Conservation (phyloP, 305 asterid genomes). For the Plantago coronopus region DNA sequence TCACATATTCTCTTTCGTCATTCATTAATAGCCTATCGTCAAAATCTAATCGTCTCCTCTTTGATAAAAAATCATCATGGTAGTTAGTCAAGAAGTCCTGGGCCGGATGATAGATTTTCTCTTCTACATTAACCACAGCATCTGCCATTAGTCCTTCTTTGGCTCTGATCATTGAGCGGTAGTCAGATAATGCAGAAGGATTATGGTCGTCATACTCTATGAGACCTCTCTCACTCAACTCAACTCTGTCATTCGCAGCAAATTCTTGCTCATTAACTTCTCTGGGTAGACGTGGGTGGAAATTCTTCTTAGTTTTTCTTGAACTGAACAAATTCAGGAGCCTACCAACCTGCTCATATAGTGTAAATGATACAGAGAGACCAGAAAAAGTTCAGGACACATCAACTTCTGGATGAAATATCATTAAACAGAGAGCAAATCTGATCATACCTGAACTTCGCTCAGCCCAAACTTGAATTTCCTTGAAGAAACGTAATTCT, state of each 20-base stretch:
- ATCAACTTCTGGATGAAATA: slow-evolving; percentile 14
- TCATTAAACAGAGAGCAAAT: slow-evolving; percentile 13
- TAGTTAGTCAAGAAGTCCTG: slow-evolving; percentile 19
- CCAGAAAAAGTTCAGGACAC: slow-evolving; percentile 21
- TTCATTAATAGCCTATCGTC: slow-evolving; percentile 26
- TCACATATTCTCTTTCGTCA: slow-evolving; percentile 28
- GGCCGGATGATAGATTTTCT: slow-evolving; percentile 22
- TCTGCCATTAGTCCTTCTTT: slow-evolving; percentile 28
- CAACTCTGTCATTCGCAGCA: slow-evolving; percentile 27
- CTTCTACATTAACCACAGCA: slow-evolving; percentile 30
- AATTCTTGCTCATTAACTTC: slow-evolving; percentile 30
- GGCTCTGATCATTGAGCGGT: slow-evolving; percentile 27
- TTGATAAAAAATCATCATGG: slow-evolving; percentile 28
- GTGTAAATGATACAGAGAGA: slow-evolving; percentile 18
- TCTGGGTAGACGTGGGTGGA: slow-evolving; percentile 26
- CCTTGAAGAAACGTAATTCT: slow-evolving; percentile 61
- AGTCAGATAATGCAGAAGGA: slow-evolving; percentile 24
- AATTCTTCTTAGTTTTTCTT: slow-evolving; percentile 38
- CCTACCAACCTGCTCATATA: slow-evolving; percentile 46
- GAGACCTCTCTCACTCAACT: slow-evolving; percentile 26
- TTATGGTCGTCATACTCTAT: slow-evolving; percentile 22
- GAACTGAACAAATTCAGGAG: slow-evolving; percentile 58
- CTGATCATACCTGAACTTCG: slow-evolving; percentile 55
- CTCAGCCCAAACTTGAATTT: slow-evolving; percentile 69
- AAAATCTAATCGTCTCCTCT: slow-evolving; percentile 39